phyloP scores from a whole-genome alignment of 495 filamentous ascomycete species.

The Hypoxylon cercidicola region DNA sequence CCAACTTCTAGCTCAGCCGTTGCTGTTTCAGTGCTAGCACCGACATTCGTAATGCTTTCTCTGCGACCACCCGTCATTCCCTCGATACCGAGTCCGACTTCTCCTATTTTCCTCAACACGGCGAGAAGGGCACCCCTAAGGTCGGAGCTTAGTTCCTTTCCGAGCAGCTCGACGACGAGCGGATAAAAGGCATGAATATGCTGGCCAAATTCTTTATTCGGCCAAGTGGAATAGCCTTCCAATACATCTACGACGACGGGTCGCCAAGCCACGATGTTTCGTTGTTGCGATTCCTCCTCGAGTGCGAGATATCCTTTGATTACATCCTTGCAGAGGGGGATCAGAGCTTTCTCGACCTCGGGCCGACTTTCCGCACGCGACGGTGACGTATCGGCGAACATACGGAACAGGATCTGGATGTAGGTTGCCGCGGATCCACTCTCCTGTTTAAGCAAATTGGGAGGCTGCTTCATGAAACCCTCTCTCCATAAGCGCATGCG shows the following conservation, averaged over 20 bases:
- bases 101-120: conserved; percentile 81
- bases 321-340: conserved; percentile 94
- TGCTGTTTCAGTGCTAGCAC: conserved; percentile 32
- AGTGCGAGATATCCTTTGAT: conserved; percentile 82
- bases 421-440: conserved; percentile 92
- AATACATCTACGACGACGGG: conserved; percentile 98
- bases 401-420: conserved; percentile 90
- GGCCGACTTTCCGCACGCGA: conserved; percentile 80
- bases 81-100: conserved; percentile 78
- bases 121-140: conserved; percentile 79
- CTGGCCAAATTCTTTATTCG: conserved; percentile 79
- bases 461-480: conserved; percentile 99
- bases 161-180: conserved; percentile 81
- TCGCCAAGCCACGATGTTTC: conserved; percentile 95
- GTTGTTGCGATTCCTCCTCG: conserved; percentile 93
- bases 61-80: conserved; percentile 48
- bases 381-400: conserved; percentile 90
- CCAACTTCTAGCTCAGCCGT: conserved; percentile 38
- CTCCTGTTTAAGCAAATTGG: conserved; percentile 98
- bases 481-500: conserved; percentile 94
- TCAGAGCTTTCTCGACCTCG: conserved; percentile 88
- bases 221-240: conserved; percentile 91
- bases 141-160: conserved; percentile 81
- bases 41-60: conserved; percentile 49
- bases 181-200: conserved; percentile 88